A percentile compares a stretch with the other conserved stretches of the same genome.
Conservation (phyloP, 306 rosid genomes). For the Vigna unguiculata region DNA sequence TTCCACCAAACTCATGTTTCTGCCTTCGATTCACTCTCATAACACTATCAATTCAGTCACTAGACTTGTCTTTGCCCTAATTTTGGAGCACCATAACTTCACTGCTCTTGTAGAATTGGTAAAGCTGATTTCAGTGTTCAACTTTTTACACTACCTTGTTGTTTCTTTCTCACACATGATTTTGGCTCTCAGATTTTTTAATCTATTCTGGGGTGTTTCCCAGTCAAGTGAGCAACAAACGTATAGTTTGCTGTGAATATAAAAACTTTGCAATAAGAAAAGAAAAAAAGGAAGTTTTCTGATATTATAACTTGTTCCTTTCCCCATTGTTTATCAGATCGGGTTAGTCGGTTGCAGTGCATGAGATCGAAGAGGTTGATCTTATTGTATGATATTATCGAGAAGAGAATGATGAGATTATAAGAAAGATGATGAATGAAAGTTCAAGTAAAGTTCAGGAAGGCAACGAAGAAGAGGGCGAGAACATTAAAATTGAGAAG, state of each 20-base stretch:
- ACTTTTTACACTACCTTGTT: neutral
- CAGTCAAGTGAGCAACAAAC: neutral
- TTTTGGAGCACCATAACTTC: neutral
- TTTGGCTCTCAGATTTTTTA: constrained; percentile 7
- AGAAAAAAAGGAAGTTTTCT: neutral
- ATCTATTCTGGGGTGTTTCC: neutral
- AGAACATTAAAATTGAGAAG: constrained; percentile 12
- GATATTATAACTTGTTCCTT: neutral
- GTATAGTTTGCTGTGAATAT: neutral
- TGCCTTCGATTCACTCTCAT: constrained; percentile 35
- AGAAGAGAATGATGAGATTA: constrained; percentile 19
- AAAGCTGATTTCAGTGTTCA: constrained; percentile 32
- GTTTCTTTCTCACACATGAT: constrained; percentile 11
- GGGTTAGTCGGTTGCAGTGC: neutral
- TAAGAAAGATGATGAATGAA: constrained; percentile 51
- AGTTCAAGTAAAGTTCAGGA: constrained; percentile 59
- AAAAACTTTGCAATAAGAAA: neutral
- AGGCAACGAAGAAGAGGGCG: constrained; percentile 53
- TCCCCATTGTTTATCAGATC: constrained; percentile 27
- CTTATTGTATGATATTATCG: neutral
- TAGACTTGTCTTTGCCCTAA: constrained; percentile 47
- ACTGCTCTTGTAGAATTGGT: constrained; percentile 17
- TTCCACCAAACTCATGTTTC: neutral
- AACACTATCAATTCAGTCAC: constrained; percentile 28
- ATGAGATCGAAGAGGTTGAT: neutral